Evolutionary conservation across 768 basidiomycete genomes (phyloP), one percentile per base, ranked within the genome.

Genomic region (Suillus variegatus): DNA sequence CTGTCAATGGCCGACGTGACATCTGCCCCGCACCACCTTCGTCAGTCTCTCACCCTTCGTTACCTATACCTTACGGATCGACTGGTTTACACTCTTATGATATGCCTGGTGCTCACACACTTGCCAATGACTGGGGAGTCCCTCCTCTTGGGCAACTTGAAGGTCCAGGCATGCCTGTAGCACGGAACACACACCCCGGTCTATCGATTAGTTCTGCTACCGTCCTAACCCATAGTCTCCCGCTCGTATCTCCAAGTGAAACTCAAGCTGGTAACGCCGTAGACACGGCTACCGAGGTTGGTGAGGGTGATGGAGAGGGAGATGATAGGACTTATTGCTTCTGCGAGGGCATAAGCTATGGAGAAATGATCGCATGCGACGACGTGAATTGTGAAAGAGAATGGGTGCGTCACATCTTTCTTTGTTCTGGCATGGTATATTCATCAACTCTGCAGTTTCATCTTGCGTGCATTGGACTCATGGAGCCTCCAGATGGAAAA

Each of bases 361-460:
- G 95, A 44, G 91, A 95, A 79, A 97, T 97, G 95, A 93, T 97
- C 70, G 95, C 89, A 28, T 97, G 95, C 75, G 95, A 97, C 75
- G 92, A 89, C 71, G 79, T 81, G 20, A 82, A 83, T 54, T 97
- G 95, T 78, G 87, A 89, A 70, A 82, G 83, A 65, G 94, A 96
- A 90, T 97, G 95, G 95, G 95, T 96, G 70, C 74, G 92, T 69
- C 55, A 63, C 62, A 62, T 61, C 62, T 43, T 62, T 68, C 54
- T 62, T 62, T 55, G 32, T 47, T 56, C 58, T 16, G 60, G n/a
- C 60, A 61, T 65, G n/a, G 13, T 64, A 62, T 68, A 36, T 65
- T 68, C 38, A 64, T 51, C 57, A 63, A 6, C 18, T 57, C 62
- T 58, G 44, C 70, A 95, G 93, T 95, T 94, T 82, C 93, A 95